Evolutionary conservation across 2,329 filamentous ascomycete species (phyloP), one percentile per base, ranked within the genome.

Genomic region (Ophiosphaerella herpotricha): DNA sequence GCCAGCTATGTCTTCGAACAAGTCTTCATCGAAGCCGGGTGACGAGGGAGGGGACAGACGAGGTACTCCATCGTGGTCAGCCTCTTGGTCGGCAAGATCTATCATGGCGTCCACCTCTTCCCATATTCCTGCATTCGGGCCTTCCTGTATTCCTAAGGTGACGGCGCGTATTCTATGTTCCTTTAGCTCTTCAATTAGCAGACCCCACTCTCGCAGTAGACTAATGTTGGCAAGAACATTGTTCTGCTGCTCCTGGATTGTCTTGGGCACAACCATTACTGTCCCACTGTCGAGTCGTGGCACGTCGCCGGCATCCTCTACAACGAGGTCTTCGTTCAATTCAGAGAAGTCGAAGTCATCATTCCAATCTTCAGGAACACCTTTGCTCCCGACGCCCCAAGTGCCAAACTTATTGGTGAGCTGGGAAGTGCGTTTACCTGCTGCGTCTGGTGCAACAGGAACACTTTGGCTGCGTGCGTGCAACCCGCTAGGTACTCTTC

Each of bases 91-190:
- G 39, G 90, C 90, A n/a, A 95, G 77, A 31, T 89, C 88, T 67
- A 95, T 94, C 74, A 95, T 92, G 12, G 89, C 89, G 69, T 94
- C 89, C 1, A 91, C 90, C 68, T 94, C 89, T 61, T 85, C 84
- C 89, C 89, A 95, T 39, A 89, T 77, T 11, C 77, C 75, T 11
- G 80, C 79, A 18, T 85, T 80, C 5, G 80, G 68, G 6, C 88
- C 87, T 51, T 82, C 75, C 13, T 84, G 72, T 65, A 93, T 81
- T 35, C 85, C 80, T 66, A 91, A 82, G 38, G 86, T 82, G 14
- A 84, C 82, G 5, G 86, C 90, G 34, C 89, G 84, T 11, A 86
- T 80, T 52, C 87, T 87, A 12, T 94, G 77, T 50, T 89, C 85
- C 75, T 93, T 94, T 50, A 95, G 77, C 61, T 92, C 89, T 70